Base-by-base conservation (phyloP, 345 rosid species). In the Acer yangbiense region DNA sequence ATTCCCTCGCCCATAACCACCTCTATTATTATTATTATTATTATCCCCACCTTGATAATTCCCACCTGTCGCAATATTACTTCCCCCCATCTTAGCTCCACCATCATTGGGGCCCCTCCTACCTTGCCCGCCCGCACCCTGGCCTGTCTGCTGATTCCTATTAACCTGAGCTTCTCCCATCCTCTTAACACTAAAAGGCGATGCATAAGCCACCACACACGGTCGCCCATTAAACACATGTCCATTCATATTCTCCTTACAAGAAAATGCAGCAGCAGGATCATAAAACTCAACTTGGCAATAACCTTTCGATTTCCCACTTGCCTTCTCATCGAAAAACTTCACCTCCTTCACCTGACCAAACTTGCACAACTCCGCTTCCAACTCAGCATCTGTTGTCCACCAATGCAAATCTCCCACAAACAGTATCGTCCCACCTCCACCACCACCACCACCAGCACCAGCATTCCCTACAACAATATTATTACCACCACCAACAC, bases 401-500 rank as follows among this genome's bases (percentile, higher is more conserved):
- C 98, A 94, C 98, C 95, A 94, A 83, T 92, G 97, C 87, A 94
- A 78, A 69, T 94, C 95, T 9, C 98, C 98, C 71, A 94, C 92
- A 80, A 90, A 94, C 78, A 94, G 80, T 76, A 86, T 83, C 0
- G 93, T 86, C 62, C 89, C 92, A 1, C 86, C 90, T 6, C 80
- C 82, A 17, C 84, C 82, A 6, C 83, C 86, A 3, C 70, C 60
- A 4, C 77, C 83, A 74, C 68, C 81, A 41, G 9, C 43, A 6
- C 72, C 75, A 72, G 7, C 74, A 77, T 43, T 43, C 46, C 46
- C 46, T 6, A 43, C 46, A 43, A 43, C 46, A 43, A 43, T 43
- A 43, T 43, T 43, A 43, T 43, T 43, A 8, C 63, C 80, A 13
- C 55, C 73, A 29, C 69, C 79, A 32, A 35, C 65, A 73, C 83